Evolutionary conservation across 1,139 yeast genomes (phyloP).

Genomic region (Taphrina populina): DNA sequence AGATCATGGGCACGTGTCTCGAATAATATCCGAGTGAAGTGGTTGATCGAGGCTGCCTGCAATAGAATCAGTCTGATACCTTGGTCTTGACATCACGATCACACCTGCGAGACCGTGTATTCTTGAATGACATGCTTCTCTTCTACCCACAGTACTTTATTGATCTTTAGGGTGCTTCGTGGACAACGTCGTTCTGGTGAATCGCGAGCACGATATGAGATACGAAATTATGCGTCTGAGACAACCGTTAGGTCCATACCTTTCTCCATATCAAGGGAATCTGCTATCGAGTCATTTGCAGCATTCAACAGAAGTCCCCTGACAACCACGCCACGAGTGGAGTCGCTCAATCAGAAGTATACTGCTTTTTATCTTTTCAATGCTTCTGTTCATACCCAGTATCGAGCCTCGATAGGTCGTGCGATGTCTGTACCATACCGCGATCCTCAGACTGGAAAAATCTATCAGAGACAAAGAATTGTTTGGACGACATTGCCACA

Average conservation of each 20-base stretch:
- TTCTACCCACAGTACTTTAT: too few relatives aligned
- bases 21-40: too few relatives aligned
- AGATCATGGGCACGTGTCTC: too few relatives aligned
- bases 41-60: too few relatives aligned
- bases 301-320: constrained; percentile 20
- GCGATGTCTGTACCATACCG: constrained; percentile 27
- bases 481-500: constrained; percentile 26
- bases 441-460: constrained; percentile 31
- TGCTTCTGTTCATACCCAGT: constrained; percentile 8
- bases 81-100: too few relatives aligned
- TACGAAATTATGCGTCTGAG: constrained; percentile 9
- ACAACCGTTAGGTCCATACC: constrained; percentile 1
- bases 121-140: too few relatives aligned
- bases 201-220: too few relatives aligned
- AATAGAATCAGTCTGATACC: too few relatives aligned
- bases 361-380: constrained; percentile 22
- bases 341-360: constrained; percentile 11
- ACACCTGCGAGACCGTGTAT: too few relatives aligned
- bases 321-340: constrained; percentile 17
- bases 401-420: constrained; percentile 23
- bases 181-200: too few relatives aligned
- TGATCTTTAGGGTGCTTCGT: too few relatives aligned
- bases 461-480: constrained; percentile 15
- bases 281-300: background rate
- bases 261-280: constrained; percentile 2